Base-by-base conservation (phyloP, 1,284 basidiomycete species). In the Tylopilus sp. region DNA sequence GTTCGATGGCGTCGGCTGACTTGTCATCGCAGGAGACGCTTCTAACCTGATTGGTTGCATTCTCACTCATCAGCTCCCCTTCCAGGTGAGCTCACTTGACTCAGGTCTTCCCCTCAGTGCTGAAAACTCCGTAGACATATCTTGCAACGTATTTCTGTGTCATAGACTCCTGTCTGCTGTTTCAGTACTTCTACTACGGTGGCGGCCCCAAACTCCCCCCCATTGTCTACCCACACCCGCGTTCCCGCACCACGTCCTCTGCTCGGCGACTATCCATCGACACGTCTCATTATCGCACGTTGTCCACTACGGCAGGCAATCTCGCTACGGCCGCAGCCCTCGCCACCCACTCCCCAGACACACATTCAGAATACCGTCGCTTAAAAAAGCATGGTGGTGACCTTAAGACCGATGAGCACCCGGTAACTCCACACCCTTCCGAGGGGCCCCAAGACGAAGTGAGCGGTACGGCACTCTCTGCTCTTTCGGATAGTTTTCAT, bases 31-130 rank as follows among this genome's bases (percentile, higher is more conserved):
- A 93, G 92, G 94, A 48, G 94, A 97, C 69, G 71, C 87, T 29
- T 92, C 92, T 21, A 97, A 97, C 67, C 76, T 97, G 33, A 70
- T 96, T 57, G 91, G 92, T 12, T 96, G 94, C 67, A 69, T 97
- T 53, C 75, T 97, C 45, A 97, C 94, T 1, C 78, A 87, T 59
- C 94, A 97, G 63, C 77, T 97, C n/a, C 92, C 92, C 12, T 97
- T 97, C 69, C 93, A 95, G 71, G 92, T 90, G 64, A 59, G 79
- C 11, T 26, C 28, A 11, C n/a, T 25, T 36, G 46, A 42, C 52
- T 50, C 40, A 23, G 35, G 29, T 43, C 6, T 19, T 29, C 16
- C 28, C 34, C 6, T 39, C 19, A 34, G 51, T 28, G 21, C 12
- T 52, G 13, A 46, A 36, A 19, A 30, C 28, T 13, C 49, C 13